These are phyloP conservation scores for Euphorbia tirucalli DNA, from an alignment of 345 rosid species.

Conservation along the genomic window DNA sequence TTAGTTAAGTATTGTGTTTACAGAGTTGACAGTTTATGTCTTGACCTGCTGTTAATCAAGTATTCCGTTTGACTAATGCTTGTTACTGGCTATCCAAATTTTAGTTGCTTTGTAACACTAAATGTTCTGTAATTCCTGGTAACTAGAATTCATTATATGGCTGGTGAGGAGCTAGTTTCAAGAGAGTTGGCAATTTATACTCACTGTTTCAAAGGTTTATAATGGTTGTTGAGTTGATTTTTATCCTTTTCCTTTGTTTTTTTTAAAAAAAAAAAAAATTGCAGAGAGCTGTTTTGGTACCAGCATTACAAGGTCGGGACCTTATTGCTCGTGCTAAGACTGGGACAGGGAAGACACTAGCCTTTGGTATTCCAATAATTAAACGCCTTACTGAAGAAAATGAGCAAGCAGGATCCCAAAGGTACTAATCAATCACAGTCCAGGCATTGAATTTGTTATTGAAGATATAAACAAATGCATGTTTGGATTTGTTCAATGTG, in stretches of 20 bases:
- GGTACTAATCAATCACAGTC: slow-evolving; percentile 64
- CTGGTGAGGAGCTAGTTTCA: too few relatives aligned
- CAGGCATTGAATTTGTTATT: slow-evolving; percentile 61
- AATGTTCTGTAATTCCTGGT: too few relatives aligned
- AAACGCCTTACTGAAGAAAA: slow-evolving; percentile 70
- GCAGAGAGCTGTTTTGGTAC: slow-evolving; percentile 84
- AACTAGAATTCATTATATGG: too few relatives aligned
- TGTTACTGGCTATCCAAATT: too few relatives aligned
- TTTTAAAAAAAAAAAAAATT: too few relatives aligned
- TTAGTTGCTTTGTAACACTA: too few relatives aligned
- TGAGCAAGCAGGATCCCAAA: slow-evolving; percentile 37
- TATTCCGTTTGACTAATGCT: too few relatives aligned
- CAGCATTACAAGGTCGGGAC: slow-evolving; percentile 86
- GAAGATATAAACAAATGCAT: slow-evolving; percentile 43
- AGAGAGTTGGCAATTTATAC: too few relatives aligned
- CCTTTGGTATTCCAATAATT: slow-evolving; percentile 90
- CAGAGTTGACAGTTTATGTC: too few relatives aligned
- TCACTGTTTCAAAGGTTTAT: background rate
- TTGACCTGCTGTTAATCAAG: too few relatives aligned
- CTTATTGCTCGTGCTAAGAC: slow-evolving; percentile 97
- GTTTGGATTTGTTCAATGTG: slow-evolving; percentile 13
- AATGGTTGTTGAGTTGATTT: background rate
- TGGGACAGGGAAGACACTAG: slow-evolving; percentile 98
- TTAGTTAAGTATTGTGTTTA: too few relatives aligned
- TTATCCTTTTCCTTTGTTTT: background rate